Evolutionary conservation across 352 stramenopile species (phyloP).

Genomic region (Saprolegnia parasitica): DNA sequence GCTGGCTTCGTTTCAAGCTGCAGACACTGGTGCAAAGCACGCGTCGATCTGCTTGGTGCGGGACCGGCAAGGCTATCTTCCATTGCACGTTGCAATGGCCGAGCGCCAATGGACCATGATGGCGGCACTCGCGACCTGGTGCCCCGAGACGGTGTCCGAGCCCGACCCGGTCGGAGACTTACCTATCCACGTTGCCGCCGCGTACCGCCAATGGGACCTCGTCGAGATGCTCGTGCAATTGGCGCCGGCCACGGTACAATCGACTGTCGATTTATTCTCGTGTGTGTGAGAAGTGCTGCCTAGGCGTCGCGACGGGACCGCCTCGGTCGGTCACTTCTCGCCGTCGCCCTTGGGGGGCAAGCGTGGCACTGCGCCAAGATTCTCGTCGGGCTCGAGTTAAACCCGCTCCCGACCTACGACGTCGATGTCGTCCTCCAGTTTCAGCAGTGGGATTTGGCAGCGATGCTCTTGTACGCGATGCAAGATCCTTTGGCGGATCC

Average conservation of each 20-base stretch:
- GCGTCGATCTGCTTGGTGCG: not conserved
- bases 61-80: not conserved
- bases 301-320: slow-evolving; percentile 13
- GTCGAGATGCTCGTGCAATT: not conserved
- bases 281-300: not conserved
- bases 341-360: not conserved
- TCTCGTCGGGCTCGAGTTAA: not conserved
- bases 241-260: not conserved
- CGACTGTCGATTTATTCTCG: not conserved
- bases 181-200: slow-evolving; percentile 15
- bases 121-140: slow-evolving; percentile 4
- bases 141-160: not conserved
- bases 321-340: slow-evolving; percentile 13
- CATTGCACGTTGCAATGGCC: slow-evolving; percentile 13
- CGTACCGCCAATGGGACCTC: slow-evolving; percentile 8
- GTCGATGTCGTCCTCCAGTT: slow-evolving; percentile 5
- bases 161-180: slow-evolving; percentile 18
- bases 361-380: slow-evolving; percentile 14
- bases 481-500: not conserved
- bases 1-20: not conserved
- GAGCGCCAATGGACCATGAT: slow-evolving; percentile 5
- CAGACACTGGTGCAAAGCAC: not conserved
- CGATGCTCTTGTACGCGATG: slow-evolving; percentile 20
- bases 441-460: slow-evolving; percentile 24
- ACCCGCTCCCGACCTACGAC: not conserved